Percentiles rank a stretch among this genome's conserved stretches.
Evolutionary conservation across 2,329 filamentous ascomycete species (phyloP).

Genomic region (Chaetomiaceae sp.): DNA sequence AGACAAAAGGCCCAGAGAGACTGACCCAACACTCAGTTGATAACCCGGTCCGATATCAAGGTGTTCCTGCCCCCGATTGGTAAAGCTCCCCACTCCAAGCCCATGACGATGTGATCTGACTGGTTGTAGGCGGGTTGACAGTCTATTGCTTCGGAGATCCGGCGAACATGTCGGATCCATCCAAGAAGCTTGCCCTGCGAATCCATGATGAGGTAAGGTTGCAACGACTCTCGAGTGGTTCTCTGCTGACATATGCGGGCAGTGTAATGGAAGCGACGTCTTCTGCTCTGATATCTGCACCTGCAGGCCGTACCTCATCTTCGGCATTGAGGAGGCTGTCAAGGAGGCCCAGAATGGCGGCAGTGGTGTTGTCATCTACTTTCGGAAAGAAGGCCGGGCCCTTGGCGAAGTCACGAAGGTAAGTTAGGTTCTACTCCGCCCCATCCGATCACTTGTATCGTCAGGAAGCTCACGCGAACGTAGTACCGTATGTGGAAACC

Average conservation of each 20-base stretch:
- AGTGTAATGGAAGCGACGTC: conserved; percentile 94
- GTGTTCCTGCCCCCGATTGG: conserved; percentile 91
- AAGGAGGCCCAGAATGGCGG: conserved; percentile 94
- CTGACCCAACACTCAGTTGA: conserved; percentile 49
- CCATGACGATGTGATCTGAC: conserved; percentile 7
- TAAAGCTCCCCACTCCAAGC: conserved; percentile 29
- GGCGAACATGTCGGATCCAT: conserved; percentile 86
- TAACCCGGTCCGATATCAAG: conserved; percentile 92
- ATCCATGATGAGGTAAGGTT: conserved; percentile 62
- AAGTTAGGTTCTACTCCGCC: conserved; percentile 39
- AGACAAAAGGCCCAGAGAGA: conserved; percentile 3
- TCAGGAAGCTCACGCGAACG: conserved; percentile 31
- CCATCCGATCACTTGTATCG: conserved; percentile 18
- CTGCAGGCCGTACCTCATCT: conserved; percentile 91
- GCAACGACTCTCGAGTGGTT: not conserved
- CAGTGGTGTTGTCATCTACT: conserved; percentile 95
- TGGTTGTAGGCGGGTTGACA: conserved; percentile 65
- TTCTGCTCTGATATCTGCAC: conserved; percentile 98
- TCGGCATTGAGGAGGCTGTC: conserved; percentile 94
- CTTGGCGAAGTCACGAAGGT: conserved; percentile 95
- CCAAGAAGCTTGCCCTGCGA: conserved; percentile 72
- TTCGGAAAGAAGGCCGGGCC: conserved; percentile 93
- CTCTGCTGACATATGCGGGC: conserved; percentile 14
- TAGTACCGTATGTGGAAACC: conserved; percentile 44
- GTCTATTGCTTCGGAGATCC: conserved; percentile 97